Conservation (phyloP, 352 stramenopile genomes). For the Phytophthora palmivora region DNA sequence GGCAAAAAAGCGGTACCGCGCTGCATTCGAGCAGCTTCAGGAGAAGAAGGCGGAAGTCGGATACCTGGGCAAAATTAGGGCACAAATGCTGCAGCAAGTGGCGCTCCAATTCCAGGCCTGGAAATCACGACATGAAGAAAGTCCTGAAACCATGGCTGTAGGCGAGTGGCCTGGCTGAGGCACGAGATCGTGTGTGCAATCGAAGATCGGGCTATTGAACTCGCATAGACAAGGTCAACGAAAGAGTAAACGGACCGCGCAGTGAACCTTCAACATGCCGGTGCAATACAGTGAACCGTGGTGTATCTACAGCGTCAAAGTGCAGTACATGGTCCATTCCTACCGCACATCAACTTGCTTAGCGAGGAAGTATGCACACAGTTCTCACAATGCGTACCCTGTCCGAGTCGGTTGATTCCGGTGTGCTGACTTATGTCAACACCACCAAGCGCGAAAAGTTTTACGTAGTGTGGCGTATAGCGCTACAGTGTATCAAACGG, state of each 20-base stretch:
- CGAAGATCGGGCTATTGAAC: conserved; percentile 1
- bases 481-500: background rate
- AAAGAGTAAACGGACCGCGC: conserved; percentile 8
- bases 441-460: background rate
- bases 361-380: background rate
- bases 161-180: conserved; percentile 19
- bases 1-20: conserved; percentile 64
- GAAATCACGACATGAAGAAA: conserved; percentile 36
- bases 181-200: background rate
- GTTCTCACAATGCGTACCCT: background rate
- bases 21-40: conserved; percentile 52
- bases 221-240: conserved; percentile 11
- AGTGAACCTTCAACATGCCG: conserved; percentile 1
- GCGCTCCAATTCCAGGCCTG: conserved; percentile 62
- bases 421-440: too few relatives aligned
- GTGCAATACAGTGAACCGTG: too few relatives aligned
- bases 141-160: conserved; percentile 2
- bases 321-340: too few relatives aligned
- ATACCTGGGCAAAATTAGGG: conserved; percentile 67
- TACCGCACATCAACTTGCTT: background rate
- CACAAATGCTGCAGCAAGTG: conserved; percentile 68
- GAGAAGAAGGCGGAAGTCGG: conserved; percentile 62
- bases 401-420: background rate
- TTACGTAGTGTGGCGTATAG: background rate
- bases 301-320: too few relatives aligned